Evolutionary conservation across 495 filamentous ascomycete genomes (phyloP), one percentile per base, ranked within the genome.

Genomic region (Penicillium herquei): DNA sequence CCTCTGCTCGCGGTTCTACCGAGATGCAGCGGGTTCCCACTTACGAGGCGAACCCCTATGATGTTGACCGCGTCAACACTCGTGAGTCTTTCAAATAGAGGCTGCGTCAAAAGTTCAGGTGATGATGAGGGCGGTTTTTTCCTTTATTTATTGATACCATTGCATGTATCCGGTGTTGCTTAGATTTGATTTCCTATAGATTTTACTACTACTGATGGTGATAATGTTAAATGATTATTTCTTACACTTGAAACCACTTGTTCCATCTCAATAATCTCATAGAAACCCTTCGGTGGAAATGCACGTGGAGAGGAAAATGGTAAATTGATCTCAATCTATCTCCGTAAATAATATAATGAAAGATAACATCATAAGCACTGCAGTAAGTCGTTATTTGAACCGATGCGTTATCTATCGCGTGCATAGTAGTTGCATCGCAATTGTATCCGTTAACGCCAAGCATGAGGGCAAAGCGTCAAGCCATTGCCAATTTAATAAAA

Each of bases 41-140:
- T 9, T 71, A 70, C 37, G 69, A 71, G 16, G 67, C 49, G 7
- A 70, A 69, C 26, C 67, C 67, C 8, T 70, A 65, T 39, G 51
- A 69, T 35, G 51, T 70, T 51, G 69, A 72, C 41, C 67, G 65
- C 2, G 57, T 72, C 3, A 58, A 68, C 46, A 70, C 67, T 2
- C 63, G 57, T 7, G 65, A 70, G 12, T 72, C 67, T 0, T 67
- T 69, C 46, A 64, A 61, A 55, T 66, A 31, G 10, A 13, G 1
- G 3, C 26, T 21, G 17, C 8, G 6, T 44, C 9, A 37, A 10
- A 37, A 13, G 34, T 43, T 43, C 40, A 21, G 42, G 42, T 21
- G 42, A 26, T 26, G 21, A 26, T 26, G 21, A 26, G 21, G 21
- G 21, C 21, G 21, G 21, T 26, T 26, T 26, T 26, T 26, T 26